Conservation (phyloP, 148 eudicot species). For the Rhododendron ferrugineum region DNA sequence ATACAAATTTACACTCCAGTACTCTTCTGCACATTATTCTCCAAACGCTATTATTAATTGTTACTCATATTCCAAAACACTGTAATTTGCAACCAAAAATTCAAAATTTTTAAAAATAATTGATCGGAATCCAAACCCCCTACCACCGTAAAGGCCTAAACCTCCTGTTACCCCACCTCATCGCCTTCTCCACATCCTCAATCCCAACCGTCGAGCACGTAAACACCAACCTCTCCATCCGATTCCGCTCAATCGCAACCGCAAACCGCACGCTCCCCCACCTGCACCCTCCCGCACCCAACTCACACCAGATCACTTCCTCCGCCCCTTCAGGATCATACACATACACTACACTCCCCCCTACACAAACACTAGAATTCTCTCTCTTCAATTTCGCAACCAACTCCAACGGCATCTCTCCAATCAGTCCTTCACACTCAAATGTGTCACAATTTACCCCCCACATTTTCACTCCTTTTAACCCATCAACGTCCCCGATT, state of each 20-base stretch:
- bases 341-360: constrained; percentile 27
- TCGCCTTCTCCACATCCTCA: constrained; percentile 31
- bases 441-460: constrained; percentile 20
- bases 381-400: constrained; percentile 36
- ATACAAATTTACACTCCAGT: too few relatives aligned
- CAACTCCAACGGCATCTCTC: constrained; percentile 46
- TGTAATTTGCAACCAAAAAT: neutral
- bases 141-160: neutral
- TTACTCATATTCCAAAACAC: neutral
- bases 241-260: constrained; percentile 19
- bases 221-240: constrained; percentile 33
- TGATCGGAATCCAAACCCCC: neutral
- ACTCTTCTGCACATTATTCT: neutral
- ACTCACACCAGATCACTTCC: constrained; percentile 41
- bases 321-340: constrained; percentile 29
- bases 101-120: too few relatives aligned
- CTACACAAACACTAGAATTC: constrained; percentile 13
- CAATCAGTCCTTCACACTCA: constrained; percentile 24
- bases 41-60: neutral
- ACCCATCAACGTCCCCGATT: constrained; percentile 19
- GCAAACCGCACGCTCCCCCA: constrained; percentile 47
- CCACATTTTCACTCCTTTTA: constrained; percentile 38
- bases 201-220: constrained; percentile 44
- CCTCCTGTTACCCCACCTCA: constrained; percentile 20
- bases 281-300: constrained; percentile 23